A percentile compares a stretch with the other conserved stretches of the same genome.
These are phyloP conservation scores for Melaleuca quinquenervia DNA, from an alignment of 345 rosid species.

Conservation along the genomic window DNA sequence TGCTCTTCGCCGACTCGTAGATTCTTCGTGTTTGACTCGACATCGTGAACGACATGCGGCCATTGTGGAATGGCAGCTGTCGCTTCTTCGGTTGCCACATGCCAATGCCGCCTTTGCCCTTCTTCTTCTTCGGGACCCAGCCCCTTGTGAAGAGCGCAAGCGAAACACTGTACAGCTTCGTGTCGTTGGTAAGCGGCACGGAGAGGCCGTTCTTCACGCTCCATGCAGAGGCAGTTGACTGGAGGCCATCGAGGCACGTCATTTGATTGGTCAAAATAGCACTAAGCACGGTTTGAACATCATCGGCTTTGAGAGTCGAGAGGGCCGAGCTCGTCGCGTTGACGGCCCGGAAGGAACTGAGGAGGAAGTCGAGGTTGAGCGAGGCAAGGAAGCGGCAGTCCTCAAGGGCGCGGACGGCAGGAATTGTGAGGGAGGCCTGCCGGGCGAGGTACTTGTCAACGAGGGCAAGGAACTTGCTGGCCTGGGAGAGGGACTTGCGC, in stretches of 20 bases:
- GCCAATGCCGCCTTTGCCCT: background rate
- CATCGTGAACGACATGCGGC: constrained; percentile 50
- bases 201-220: constrained; percentile 39
- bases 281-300: constrained; percentile 57
- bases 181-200: constrained; percentile 44
- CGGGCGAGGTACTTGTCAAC: constrained; percentile 44
- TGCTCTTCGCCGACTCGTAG: constrained; percentile 41
- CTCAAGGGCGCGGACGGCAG: constrained; percentile 56
- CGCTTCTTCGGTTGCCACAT: background rate
- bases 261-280: constrained; percentile 74
- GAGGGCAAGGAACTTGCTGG: constrained; percentile 36
- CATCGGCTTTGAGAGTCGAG: constrained; percentile 37
- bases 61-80: constrained; percentile 6
- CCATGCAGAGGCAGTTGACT: constrained; percentile 38
- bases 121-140: constrained; percentile 58
- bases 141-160: constrained; percentile 63
- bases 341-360: constrained; percentile 30
- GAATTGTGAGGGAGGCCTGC: constrained; percentile 19
- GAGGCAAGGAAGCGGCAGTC: constrained; percentile 54
- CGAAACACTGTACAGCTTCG: constrained; percentile 66
- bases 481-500: constrained; percentile 46
- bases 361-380: constrained; percentile 48
- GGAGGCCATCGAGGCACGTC: constrained; percentile 64
- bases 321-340: constrained; percentile 23
- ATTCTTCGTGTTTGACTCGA: constrained; percentile 31